These are phyloP conservation scores for Aspergillus sclerotiicarbonarius DNA, from an alignment of 495 filamentous ascomycete genomes.

Conservation along the genomic window DNA sequence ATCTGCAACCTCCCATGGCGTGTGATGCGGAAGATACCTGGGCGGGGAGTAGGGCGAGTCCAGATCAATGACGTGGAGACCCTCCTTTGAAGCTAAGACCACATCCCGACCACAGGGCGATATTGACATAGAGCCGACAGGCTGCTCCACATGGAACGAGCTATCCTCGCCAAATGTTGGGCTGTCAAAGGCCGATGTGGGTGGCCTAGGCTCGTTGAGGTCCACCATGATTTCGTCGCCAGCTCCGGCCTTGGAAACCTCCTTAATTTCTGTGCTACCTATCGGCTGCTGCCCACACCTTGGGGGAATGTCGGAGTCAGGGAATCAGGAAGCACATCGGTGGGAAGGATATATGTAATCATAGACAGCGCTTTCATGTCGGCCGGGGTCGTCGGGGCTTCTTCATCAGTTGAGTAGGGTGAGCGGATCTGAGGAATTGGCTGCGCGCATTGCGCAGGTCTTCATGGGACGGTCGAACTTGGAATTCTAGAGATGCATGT, in stretches of 20 bases:
- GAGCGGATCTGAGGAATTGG: slow-evolving; percentile 1
- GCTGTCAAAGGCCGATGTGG: slow-evolving; percentile 73
- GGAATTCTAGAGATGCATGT: neutral
- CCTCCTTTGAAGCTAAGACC: slow-evolving; percentile 80
- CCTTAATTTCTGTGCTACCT: slow-evolving; percentile 8
- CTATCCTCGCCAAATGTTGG: slow-evolving; percentile 83
- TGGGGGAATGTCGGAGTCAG: slow-evolving; percentile 12
- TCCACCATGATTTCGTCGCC: slow-evolving; percentile 38
- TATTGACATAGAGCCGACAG: slow-evolving; percentile 76
- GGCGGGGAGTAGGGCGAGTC: slow-evolving; percentile 89
- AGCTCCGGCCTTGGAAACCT: slow-evolving; percentile 16
- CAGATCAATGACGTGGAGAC: slow-evolving; percentile 89
- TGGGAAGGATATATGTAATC: neutral
- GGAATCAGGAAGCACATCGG: slow-evolving; percentile 12
- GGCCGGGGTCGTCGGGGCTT: neutral
- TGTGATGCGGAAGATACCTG: slow-evolving; percentile 78
- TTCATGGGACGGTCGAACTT: neutral
- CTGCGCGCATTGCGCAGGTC: slow-evolving; percentile 18
- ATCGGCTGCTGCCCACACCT: slow-evolving; percentile 8
- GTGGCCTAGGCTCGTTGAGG: slow-evolving; percentile 40
- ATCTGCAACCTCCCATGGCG: slow-evolving; percentile 95
- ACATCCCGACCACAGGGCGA: slow-evolving; percentile 92
- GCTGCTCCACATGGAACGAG: slow-evolving; percentile 78
- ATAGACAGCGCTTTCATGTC: slow-evolving; percentile 20
- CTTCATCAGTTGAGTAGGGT: slow-evolving; percentile 10